Conservation (phyloP, 768 basidiomycete species). For the Boletus tylopilopsis region DNA sequence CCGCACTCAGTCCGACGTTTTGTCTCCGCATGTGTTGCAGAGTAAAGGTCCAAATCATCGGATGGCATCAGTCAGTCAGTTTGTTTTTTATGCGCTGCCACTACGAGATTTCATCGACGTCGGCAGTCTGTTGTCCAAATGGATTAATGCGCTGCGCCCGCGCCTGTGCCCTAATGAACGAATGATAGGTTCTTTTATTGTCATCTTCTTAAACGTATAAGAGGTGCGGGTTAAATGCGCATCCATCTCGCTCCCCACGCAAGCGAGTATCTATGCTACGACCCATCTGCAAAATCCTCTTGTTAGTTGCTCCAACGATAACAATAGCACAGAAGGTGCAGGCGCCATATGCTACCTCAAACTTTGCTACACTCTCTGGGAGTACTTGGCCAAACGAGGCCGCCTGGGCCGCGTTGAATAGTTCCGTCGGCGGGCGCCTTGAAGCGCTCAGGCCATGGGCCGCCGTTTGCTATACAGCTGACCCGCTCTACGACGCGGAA, state of each 20-base stretch:
- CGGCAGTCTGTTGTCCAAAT: too few species aligned
- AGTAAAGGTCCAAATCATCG: too few species aligned
- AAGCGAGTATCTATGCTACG: neutral
- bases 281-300: slow-evolving; percentile 2
- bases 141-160: too few species aligned
- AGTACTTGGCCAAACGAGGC: slow-evolving; percentile 6
- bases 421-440: slow-evolving; percentile 15
- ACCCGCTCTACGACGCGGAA: slow-evolving; percentile 15
- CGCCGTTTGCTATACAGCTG: slow-evolving; percentile 18
- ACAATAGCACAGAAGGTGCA: neutral
- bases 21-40: too few species aligned
- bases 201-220: neutral
- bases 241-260: neutral
- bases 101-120: too few species aligned
- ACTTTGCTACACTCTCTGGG: slow-evolving; percentile 3
- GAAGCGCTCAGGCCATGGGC: slow-evolving; percentile 21
- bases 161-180: too few species aligned
- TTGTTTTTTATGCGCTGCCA: too few species aligned
- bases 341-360: slow-evolving; percentile 4
- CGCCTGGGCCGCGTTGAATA: slow-evolving; percentile 14
- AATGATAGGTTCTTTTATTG: too few species aligned
- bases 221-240: too few species aligned
- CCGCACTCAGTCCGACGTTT: too few species aligned
- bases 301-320: neutral
- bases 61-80: too few species aligned